Conservation (phyloP, 176 grass and related monocot genomes). For the Lolium rigidum region DNA sequence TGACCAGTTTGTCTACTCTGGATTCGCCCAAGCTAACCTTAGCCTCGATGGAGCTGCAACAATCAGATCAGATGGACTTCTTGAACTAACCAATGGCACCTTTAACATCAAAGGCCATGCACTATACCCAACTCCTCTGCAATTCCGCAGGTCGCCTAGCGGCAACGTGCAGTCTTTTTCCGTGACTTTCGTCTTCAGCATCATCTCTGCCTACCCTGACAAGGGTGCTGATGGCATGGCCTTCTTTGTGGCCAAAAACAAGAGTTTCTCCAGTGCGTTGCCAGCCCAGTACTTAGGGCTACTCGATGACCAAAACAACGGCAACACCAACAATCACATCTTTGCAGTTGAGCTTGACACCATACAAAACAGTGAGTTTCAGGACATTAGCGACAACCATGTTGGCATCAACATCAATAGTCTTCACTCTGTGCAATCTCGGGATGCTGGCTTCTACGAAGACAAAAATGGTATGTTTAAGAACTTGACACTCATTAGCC, state of each 20-base stretch:
- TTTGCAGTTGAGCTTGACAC: conserved; percentile 17
- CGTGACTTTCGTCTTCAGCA: not conserved
- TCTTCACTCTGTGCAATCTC: conserved; percentile 17
- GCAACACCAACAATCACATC: conserved; percentile 19
- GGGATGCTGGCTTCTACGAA: conserved; percentile 13
- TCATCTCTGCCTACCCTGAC: not conserved
- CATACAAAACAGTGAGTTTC: conserved; percentile 18
- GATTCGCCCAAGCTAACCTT: too few species aligned
- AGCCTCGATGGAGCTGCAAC: not conserved
- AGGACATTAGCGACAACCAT: conserved; percentile 22
- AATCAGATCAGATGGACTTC: too few species aligned
- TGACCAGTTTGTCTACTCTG: not conserved
- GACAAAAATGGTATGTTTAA: conserved; percentile 4
- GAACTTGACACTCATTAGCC: not conserved
- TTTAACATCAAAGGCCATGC: not conserved
- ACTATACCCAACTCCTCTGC: not conserved
- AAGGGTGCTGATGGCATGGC: conserved; percentile 15
- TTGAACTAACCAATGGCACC: not conserved
- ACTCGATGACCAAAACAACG: not conserved
- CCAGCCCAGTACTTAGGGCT: not conserved
- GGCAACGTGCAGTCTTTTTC: conserved; percentile 4
- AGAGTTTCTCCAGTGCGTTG: conserved; percentile 3
- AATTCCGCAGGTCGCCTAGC: not conserved
- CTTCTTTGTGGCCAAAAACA: not conserved
- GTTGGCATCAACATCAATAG: conserved; percentile 19